Conservation (phyloP, 352 stramenopile genomes). For the Globisporangium nodosum region DNA sequence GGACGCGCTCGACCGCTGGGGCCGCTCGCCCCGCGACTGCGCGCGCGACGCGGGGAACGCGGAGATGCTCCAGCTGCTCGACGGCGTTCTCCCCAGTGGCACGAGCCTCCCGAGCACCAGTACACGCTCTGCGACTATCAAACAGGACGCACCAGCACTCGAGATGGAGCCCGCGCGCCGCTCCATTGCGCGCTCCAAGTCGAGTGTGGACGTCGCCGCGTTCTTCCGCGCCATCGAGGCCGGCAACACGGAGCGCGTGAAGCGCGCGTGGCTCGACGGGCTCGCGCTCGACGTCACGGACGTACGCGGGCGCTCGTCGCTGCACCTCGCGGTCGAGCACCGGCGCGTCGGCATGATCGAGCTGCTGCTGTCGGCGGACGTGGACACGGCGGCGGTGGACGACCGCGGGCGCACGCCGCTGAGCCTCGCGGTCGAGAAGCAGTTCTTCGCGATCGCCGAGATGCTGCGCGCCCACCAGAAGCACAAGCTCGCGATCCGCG, state of each 20-base stretch:
- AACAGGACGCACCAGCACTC: neutral
- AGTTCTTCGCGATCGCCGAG: constrained; percentile 46
- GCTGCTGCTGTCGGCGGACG: constrained; percentile 66
- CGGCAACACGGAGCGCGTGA: constrained; percentile 72
- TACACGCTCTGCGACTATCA: constrained; percentile 14
- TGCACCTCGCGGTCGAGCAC: constrained; percentile 77
- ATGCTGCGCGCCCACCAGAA: constrained; percentile 63
- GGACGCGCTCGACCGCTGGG: constrained; percentile 61
- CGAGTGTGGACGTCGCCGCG: constrained; percentile 30
- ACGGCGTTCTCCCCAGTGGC: constrained; percentile 25
- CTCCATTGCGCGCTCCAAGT: constrained; percentile 19
- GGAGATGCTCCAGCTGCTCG: constrained; percentile 38
- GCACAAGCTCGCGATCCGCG: constrained; percentile 29
- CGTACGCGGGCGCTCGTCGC: constrained; percentile 43
- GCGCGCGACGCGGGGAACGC: constrained; percentile 49
- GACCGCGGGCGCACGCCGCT: constrained; percentile 50
- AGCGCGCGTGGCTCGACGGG: constrained; percentile 64
- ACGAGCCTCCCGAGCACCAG: constrained; percentile 7
- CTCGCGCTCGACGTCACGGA: constrained; percentile 59
- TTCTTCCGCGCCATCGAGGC: constrained; percentile 57
- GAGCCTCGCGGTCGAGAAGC: constrained; percentile 57
- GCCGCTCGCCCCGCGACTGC: constrained; percentile 61
- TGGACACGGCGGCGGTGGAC: constrained; percentile 53
- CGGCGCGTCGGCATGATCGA: constrained; percentile 68
- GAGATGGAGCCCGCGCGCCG: constrained; percentile 5